phyloP scores from a whole-genome alignment of 1,284 basidiomycete species.

The Heterobasidion occidentale region DNA sequence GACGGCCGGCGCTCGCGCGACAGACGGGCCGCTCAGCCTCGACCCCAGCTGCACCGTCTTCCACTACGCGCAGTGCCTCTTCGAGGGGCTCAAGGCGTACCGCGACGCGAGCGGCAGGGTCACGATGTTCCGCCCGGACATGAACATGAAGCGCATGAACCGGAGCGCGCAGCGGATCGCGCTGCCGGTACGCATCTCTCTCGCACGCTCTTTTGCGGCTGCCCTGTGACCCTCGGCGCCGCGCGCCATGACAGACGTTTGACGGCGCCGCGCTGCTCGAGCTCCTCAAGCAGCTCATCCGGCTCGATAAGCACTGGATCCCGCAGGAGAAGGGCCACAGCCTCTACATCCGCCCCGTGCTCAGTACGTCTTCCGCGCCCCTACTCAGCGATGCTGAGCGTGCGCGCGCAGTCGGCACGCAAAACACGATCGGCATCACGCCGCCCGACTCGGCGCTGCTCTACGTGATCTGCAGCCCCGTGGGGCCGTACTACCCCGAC shows the following conservation, averaged over 20 bases:
- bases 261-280: conserved; percentile 74
- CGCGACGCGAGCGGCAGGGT: conserved; percentile 72
- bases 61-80: conserved; percentile 88
- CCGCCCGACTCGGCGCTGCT: conserved; percentile 65
- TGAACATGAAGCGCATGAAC: conserved; percentile 97
- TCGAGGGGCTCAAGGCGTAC: conserved; percentile 98
- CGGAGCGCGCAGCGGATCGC: conserved; percentile 67
- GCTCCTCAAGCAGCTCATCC: conserved; percentile 86
- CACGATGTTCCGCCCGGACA: conserved; percentile 92
- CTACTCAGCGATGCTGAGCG: background rate
- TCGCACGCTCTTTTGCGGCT: background rate
- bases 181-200: conserved; percentile 50
- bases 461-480: conserved; percentile 91
- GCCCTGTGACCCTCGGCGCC: background rate
- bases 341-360: background rate
- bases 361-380: background rate
- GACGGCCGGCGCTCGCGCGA: background rate
- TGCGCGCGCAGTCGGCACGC: background rate
- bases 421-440: background rate
- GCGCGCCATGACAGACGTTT: conserved; percentile 50
- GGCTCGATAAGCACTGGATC: conserved; percentile 89
- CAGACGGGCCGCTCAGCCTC: conserved; percentile 65
- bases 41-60: conserved; percentile 85
- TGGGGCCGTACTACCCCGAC: conserved; percentile 91
- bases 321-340: conserved; percentile 41